phyloP scores from a whole-genome alignment of 2,329 filamentous ascomycete species.

The Xylariaceae sp. region DNA sequence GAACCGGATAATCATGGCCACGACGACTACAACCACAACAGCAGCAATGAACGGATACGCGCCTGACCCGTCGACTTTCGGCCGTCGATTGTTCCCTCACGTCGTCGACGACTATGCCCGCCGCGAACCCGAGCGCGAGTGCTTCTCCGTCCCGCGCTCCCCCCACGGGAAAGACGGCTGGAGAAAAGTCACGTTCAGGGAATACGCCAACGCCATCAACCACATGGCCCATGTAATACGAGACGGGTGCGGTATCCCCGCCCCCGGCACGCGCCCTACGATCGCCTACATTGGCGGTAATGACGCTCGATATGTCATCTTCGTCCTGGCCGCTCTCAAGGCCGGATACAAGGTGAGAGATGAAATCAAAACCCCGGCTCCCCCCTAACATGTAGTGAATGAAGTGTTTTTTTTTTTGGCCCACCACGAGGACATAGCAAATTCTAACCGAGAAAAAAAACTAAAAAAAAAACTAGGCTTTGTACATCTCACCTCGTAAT shows the following conservation, averaged over 20 bases:
- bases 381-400: too few species aligned
- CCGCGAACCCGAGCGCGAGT: slow-evolving; percentile 33
- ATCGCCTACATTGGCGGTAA: slow-evolving; percentile 43
- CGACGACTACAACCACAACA: neutral
- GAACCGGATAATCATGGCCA: neutral
- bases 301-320: slow-evolving; percentile 27
- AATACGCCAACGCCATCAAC: slow-evolving; percentile 38
- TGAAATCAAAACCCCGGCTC: too few species aligned
- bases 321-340: slow-evolving; percentile 26
- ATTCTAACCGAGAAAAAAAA: neutral
- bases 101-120: slow-evolving; percentile 36
- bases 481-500: slow-evolving; percentile 44
- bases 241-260: slow-evolving; percentile 25
- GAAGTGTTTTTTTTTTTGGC: too few species aligned
- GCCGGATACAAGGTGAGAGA: slow-evolving; percentile 32
- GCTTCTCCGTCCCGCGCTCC: slow-evolving; percentile 33
- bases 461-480: slow-evolving; percentile 25
- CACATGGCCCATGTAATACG: slow-evolving; percentile 34
- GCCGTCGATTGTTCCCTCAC: slow-evolving; percentile 34
- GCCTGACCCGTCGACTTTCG: neutral
- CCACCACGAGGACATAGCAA: too few species aligned
- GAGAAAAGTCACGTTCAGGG: slow-evolving; percentile 34
- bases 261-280: slow-evolving; percentile 30
- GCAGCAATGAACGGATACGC: neutral
- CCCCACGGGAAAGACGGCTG: slow-evolving; percentile 37